Evolutionary conservation across 2,329 filamentous ascomycete genomes (phyloP).

Genomic region (Pseudogymnoascus sp.): DNA sequence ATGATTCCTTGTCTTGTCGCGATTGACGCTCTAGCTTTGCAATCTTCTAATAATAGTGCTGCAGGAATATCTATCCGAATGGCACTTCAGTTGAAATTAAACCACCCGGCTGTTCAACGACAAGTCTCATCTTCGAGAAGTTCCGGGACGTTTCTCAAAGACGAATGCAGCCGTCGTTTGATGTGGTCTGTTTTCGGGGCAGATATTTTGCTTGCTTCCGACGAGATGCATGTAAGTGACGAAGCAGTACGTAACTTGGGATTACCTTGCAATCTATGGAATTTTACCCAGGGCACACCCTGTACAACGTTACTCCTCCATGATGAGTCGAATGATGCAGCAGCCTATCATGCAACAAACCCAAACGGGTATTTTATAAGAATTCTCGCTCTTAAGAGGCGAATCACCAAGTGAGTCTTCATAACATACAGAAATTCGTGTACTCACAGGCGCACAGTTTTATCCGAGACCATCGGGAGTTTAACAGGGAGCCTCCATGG

Average conservation of each 20-base stretch:
- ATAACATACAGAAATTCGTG: background rate
- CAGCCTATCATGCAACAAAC: constrained; percentile 5
- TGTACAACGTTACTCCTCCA: constrained; percentile 2
- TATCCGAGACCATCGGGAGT: background rate
- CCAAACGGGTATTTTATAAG: constrained; percentile 9
- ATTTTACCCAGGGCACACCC: constrained; percentile 9
- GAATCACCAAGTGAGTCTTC: constrained; percentile 9
- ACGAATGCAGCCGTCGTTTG: constrained; percentile 8
- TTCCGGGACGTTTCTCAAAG: constrained; percentile 3
- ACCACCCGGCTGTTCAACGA: background rate
- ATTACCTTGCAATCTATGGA: constrained; percentile 10
- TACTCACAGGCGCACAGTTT: background rate
- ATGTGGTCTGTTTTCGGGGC: constrained; percentile 9
- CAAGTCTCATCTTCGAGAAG: background rate
- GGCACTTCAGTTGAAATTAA: constrained; percentile 9
- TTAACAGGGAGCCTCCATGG: background rate
- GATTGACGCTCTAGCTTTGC: background rate
- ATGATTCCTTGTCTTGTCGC: background rate
- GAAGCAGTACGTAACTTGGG: background rate
- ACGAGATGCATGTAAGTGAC: constrained; percentile 9
- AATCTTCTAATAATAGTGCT: background rate
- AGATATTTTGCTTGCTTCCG: constrained; percentile 9
- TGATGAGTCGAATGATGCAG: constrained; percentile 1
- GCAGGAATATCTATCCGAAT: constrained; percentile 10
- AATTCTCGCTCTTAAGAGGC: background rate